Base-by-base conservation (phyloP, 352 stramenopile genomes). In the Phytophthora meadii region DNA sequence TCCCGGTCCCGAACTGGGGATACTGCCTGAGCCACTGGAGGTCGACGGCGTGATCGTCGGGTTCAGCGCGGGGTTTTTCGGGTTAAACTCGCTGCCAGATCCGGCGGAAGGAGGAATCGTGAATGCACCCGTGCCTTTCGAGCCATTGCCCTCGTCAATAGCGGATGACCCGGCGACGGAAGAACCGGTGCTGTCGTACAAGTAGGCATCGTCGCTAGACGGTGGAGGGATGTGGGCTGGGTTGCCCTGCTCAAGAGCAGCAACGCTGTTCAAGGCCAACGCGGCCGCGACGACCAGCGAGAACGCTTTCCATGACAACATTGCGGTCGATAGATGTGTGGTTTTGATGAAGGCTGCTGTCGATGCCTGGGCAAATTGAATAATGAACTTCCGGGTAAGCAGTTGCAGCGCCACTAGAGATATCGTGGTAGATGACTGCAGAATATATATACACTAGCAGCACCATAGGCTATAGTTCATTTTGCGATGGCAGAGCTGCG, bases 311-410 rank as follows among this genome's bases (percentile, higher is more conserved):
- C 51, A 61, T 14, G 59, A 55, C 10, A 61, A 12, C 60, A 68
- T 68, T 55, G 44, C 27, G 10, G 8, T 52, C 9, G 32, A 28
- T 8, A 51, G 28, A 28, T 61, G 32, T 50, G 48, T 65, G 22
- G 5, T 50, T 9, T 7, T 42, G 36, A 24, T 27, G 42, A n/a
- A 53, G 17, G 7, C 22, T 24, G 41, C 30, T 28, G 36, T 28
- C 46, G 61, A 27, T 58, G 61, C 22, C 14, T n/a, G 19, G 32
- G 46, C 25, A 69, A 60, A 70, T 65, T 65, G 54, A 55, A 57
- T 52, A 70, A 61, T 65, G 62, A 65, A 41, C 30, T 40, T 14
- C 37, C n/a, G 12, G 37, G 22, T 39, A 37, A 37, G 5, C 22
- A 4, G 48, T 46, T 19, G 47, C n/a, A 11, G 32, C 28, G 40